A percentile compares a stretch with the other conserved stretches of the same genome.
These are phyloP conservation scores for Fusarium sp. DNA, from an alignment of 2,329 filamentous ascomycete genomes.

Conservation along the genomic window DNA sequence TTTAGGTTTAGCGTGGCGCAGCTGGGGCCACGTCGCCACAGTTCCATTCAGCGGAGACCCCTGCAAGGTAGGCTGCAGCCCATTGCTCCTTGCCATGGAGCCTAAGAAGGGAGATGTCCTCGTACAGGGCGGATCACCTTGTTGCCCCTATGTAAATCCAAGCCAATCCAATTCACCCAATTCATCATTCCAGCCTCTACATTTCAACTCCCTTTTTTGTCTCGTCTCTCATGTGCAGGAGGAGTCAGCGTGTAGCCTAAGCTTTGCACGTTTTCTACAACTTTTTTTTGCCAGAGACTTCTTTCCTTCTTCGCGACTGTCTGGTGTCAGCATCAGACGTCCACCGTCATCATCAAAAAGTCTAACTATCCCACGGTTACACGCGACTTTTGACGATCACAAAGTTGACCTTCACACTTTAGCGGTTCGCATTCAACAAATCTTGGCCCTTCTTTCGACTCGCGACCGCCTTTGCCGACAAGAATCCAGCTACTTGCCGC, in stretches of 20 bases:
- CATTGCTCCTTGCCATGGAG: not conserved
- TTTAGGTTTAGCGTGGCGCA: constrained; percentile 21
- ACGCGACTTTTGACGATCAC: constrained; percentile 30
- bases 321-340: constrained; percentile 28
- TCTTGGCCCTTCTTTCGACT: constrained; percentile 6
- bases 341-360: constrained; percentile 20
- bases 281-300: not conserved
- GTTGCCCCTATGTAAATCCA: constrained; percentile 38
- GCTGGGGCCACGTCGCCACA: constrained; percentile 41
- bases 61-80: constrained; percentile 17
- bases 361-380: constrained; percentile 38
- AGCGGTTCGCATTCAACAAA: constrained; percentile 2
- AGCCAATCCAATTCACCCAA: constrained; percentile 31
- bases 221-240: constrained; percentile 20
- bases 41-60: constrained; percentile 17
- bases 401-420: constrained; percentile 21
- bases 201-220: constrained; percentile 31
- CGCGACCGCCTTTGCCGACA: constrained; percentile 27
- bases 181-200: constrained; percentile 38
- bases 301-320: constrained; percentile 9
- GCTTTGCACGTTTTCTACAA: constrained; percentile 1
- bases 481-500: constrained; percentile 14
- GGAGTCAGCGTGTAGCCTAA: constrained; percentile 13
- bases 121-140: constrained; percentile 33
- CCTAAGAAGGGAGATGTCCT: constrained; percentile 24